These are phyloP conservation scores for Fusarium sp. DNA, from an alignment of 2,329 filamentous ascomycete genomes.

Conservation along the genomic window DNA sequence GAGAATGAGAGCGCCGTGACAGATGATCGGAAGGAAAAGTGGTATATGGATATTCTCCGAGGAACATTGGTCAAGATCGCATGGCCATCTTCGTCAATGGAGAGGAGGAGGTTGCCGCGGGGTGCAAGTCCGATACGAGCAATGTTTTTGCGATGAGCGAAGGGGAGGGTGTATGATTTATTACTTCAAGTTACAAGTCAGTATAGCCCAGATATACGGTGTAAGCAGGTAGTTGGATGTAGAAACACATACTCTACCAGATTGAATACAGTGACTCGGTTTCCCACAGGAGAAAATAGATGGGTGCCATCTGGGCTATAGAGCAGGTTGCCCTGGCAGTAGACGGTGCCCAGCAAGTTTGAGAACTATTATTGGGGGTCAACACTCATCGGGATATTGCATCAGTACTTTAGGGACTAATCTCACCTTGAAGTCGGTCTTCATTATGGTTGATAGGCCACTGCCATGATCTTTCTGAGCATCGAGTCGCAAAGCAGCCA, in stretches of 20 bases:
- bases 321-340: slow-evolving; percentile 95
- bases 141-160: slow-evolving; percentile 95
- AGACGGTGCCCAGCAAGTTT: slow-evolving; percentile 97
- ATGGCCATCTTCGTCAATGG: slow-evolving; percentile 92
- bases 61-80: slow-evolving; percentile 92
- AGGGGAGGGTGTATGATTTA: slow-evolving; percentile 86
- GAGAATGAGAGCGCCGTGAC: slow-evolving; percentile 89
- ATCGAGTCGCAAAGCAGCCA: slow-evolving; percentile 42
- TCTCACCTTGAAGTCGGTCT: slow-evolving; percentile 96
- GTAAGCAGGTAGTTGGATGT: neutral
- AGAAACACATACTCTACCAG: slow-evolving; percentile 78
- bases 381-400: neutral
- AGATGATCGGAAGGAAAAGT: slow-evolving; percentile 91
- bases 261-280: slow-evolving; percentile 95
- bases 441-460: slow-evolving; percentile 75
- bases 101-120: slow-evolving; percentile 88
- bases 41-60: slow-evolving; percentile 85
- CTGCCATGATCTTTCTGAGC: slow-evolving; percentile 48
- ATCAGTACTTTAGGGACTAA: neutral
- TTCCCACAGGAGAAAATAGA: slow-evolving; percentile 95
- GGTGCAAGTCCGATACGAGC: slow-evolving; percentile 87
- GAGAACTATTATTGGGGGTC: slow-evolving; percentile 74
- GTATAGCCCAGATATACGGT: neutral
- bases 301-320: slow-evolving; percentile 97
- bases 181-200: slow-evolving; percentile 66